Evolutionary conservation across 164 flowering plant species (phyloP), one percentile per base, ranked within the genome.

Genomic region (Dillenia suffruticosa): DNA sequence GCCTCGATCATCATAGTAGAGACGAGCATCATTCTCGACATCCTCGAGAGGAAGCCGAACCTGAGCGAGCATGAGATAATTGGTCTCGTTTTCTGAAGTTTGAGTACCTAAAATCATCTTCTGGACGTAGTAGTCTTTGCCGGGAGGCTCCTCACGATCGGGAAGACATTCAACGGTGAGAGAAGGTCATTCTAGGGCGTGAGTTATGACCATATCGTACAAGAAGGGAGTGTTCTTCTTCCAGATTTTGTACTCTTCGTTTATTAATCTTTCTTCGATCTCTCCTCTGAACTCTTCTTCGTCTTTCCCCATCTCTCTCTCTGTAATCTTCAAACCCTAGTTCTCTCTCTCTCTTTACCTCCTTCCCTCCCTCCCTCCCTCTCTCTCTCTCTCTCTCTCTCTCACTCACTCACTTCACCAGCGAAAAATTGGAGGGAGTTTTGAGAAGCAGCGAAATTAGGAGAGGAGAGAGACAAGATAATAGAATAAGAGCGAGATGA

Each of bases 241-340:
- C 99, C 97, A 94, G 47, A 94, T 89, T 72, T 94, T 94, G 85
- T 94, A 91, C 74, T 94, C 98, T 63, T 94, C 98, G 82, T 94
- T 91, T 26, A 94, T 80, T 48, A 89, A 65, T 16, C 97, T 62
- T 79, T 94, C 97, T 68, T 91, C 98, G 2, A 88, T 86, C 72
- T 94, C 97, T 2, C 95, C 97, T 32, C 97, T 66, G 81, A 87
- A 81, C 59, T 82, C 92, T 58, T 87, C 94, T 50, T 90, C 94
- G 71, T 87, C 92, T 57, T 86, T 90, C 58, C 86, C 87, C 96
- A 89, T 89, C 16, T 43, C 16, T 24, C 14, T 19, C 22, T 19
- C 1, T 19, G 22, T 19, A 19, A 19, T 19, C 22, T 19, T 19
- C 22, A 19, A 19, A 19, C 22, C 22, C 22, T 19, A 19, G 22